Evolutionary conservation across 176 grass and related monocot species (phyloP), one percentile per base, ranked within the genome.

Genomic region (Cocos nucifera): DNA sequence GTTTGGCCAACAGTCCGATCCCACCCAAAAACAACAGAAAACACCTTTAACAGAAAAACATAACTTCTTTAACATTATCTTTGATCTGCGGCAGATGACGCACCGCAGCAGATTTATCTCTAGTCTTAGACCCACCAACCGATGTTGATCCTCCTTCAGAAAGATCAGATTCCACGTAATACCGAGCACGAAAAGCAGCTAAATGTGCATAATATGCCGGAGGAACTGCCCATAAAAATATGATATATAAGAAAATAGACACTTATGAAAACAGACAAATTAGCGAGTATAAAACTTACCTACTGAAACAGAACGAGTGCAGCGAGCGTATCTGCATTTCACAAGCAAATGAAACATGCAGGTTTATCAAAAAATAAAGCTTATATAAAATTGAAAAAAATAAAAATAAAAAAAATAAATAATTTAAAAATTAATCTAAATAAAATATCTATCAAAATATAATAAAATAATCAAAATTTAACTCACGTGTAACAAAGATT

Each of bases 401-500:
- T 30, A 30, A 4, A 44, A 44, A 44, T 0, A 44, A 44, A 8
- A 5, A 6, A 8, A 8, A 5, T 9, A 44, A 7, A 9, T 12
- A 35, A 35, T 0, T 6, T 35, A 8, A 7, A 7, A 35, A 35
- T 8, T 9, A 9, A 4, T 9, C 32, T 7, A 9, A 35, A 35
- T 0, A 8, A 35, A 4, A 8, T 8, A 9, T 35, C 32, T 35
- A 1, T 35, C 32, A 35, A 35, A 9, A 10, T 5, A 9, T 35
- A 35, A 35, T 0, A 9, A 1, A 0, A 9, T 4, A 39, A 44
- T 9, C 10, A 29, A 44, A 9, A 53, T 15, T 17, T 69, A 24
- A 50, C 65, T 82, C 79, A 95, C 89, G 89, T 95, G 58, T 89
- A 95, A 52, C 89, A 95, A 49, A 95, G 73, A 56, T 95, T 95